phyloP scores from a whole-genome alignment of 2,329 filamentous ascomycete species.

The Atkinsonella texensis region DNA sequence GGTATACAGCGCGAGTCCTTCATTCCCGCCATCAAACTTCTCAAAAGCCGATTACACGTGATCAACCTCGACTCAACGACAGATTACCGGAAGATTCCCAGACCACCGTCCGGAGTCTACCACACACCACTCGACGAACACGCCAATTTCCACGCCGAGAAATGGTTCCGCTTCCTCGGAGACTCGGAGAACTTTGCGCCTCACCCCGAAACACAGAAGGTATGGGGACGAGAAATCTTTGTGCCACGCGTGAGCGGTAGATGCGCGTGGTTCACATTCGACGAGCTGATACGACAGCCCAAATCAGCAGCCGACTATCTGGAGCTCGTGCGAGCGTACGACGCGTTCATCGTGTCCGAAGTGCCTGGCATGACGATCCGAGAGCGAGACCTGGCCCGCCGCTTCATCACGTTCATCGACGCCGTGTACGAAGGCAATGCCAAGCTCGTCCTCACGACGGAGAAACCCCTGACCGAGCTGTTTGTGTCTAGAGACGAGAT shows the following conservation, averaged over 20 bases:
- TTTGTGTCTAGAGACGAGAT: conserved; percentile 69
- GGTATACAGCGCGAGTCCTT: conserved; percentile 94
- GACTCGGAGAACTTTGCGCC: conserved; percentile 66
- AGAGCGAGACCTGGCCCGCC: conserved; percentile 73
- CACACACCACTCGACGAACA: conserved; percentile 74
- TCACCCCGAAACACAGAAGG: conserved; percentile 64
- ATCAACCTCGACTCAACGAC: conserved; percentile 92
- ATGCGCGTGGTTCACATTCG: conserved; percentile 83
- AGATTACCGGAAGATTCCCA: conserved; percentile 93
- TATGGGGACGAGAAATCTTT: conserved; percentile 85
- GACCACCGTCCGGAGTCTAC: conserved; percentile 87
- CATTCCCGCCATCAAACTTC: conserved; percentile 84
- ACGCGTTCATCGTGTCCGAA: conserved; percentile 84
- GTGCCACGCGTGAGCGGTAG: conserved; percentile 81
- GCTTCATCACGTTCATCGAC: conserved; percentile 97
- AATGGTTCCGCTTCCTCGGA: conserved; percentile 92
- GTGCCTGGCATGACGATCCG: conserved; percentile 84
- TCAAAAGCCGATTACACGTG: conserved; percentile 73
- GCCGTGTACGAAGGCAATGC: conserved; percentile 86
- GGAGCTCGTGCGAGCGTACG: conserved; percentile 79
- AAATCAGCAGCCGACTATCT: conserved; percentile 93
- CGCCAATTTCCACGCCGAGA: conserved; percentile 70
- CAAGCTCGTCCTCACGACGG: conserved; percentile 90
- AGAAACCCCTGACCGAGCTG: conserved; percentile 70
- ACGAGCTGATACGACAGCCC: conserved; percentile 78